Evolutionary conservation across 495 filamentous ascomycete genomes (phyloP), one percentile per base, ranked within the genome.

Genomic region (Penicillium odoratum): DNA sequence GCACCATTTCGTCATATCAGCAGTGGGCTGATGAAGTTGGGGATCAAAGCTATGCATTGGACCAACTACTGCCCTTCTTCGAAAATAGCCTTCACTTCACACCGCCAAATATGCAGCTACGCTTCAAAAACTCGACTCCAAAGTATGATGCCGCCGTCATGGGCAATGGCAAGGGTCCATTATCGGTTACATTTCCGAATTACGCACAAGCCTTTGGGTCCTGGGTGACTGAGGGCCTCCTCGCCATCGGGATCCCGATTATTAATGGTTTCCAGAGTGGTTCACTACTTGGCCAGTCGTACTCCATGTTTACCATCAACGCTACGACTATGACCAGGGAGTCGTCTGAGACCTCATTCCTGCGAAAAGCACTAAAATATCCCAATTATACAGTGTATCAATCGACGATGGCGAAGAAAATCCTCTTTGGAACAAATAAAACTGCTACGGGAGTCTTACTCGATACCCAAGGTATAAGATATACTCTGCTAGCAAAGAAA

Each of bases 21-120:
- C 59, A 63, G 36, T 87, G 83, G 83, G 84, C 84, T 0, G 77
- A 85, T 42, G 48, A 57, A 6, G 81, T 85, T 5, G 79, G 73
- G 29, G 84, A 86, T 59, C 46, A 78, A 5, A 73, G 62, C 51
- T 88, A 79, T 58, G 68, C 68, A 0, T 86, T 18, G 11, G 4
- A 3, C 7, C 4, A 45, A 5, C 4, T 26, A 26, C 4, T n/a
- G 9, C 11, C 11, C 5, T 45, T 18, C 43, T 36, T 36, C 34
- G 5, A 36, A 9, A 36, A 36, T 5, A 36, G 34, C 34, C 11
- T 36, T 5, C 6, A 36, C 34, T 36, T 36, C 10, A 36, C 34
- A 36, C 5, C 5, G 5, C 6, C 11, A 3, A 9, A 36, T 36
- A 5, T 9, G 5, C 6, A 9, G 5, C 6, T 7, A 9, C 34